A percentile compares a stretch with the other conserved stretches of the same genome.
Evolutionary conservation across 2,329 filamentous ascomycete genomes (phyloP).

Genomic region (Arthrobotrys megalospora): DNA sequence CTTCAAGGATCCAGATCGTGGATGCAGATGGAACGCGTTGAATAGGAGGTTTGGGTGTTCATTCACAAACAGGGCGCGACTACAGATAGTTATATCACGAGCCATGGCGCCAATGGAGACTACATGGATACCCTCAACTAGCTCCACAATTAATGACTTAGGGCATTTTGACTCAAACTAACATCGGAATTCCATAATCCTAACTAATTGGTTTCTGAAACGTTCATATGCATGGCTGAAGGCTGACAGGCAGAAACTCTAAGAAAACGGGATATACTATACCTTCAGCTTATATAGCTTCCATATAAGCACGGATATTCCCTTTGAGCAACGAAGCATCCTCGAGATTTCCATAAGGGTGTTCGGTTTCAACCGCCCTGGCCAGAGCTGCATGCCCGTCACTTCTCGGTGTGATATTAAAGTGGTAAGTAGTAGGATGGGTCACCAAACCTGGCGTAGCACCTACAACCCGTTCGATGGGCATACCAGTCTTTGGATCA

Average conservation of each 20-base stretch:
- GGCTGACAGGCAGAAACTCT: not conserved
- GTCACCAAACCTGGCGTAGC: constrained; percentile 41
- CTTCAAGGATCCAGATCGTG: too few relatives aligned
- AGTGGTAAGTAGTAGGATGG: constrained; percentile 26
- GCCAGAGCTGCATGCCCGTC: constrained; percentile 23
- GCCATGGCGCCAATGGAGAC: too few relatives aligned
- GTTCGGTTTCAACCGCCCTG: constrained; percentile 17
- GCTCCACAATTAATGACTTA: too few relatives aligned
- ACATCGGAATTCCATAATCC: too few relatives aligned
- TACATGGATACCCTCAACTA: too few relatives aligned
- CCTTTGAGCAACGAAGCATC: constrained; percentile 36
- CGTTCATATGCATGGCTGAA: too few relatives aligned
- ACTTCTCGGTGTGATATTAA: constrained; percentile 41
- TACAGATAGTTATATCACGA: too few relatives aligned
- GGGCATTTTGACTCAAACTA: too few relatives aligned
- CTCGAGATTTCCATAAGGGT: constrained; percentile 19
- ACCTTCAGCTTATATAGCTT: not conserved
- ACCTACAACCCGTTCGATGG: constrained; percentile 42
- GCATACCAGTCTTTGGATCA: constrained; percentile 54
- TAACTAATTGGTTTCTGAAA: too few relatives aligned
- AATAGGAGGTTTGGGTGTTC: too few relatives aligned
- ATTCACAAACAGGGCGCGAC: too few relatives aligned
- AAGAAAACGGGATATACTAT: not conserved
- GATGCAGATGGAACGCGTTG: too few relatives aligned
- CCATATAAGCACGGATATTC: constrained; percentile 9